Evolutionary conservation across 2,329 filamentous ascomycete genomes (phyloP).

Genomic region (Arthrocladium fulminans): DNA sequence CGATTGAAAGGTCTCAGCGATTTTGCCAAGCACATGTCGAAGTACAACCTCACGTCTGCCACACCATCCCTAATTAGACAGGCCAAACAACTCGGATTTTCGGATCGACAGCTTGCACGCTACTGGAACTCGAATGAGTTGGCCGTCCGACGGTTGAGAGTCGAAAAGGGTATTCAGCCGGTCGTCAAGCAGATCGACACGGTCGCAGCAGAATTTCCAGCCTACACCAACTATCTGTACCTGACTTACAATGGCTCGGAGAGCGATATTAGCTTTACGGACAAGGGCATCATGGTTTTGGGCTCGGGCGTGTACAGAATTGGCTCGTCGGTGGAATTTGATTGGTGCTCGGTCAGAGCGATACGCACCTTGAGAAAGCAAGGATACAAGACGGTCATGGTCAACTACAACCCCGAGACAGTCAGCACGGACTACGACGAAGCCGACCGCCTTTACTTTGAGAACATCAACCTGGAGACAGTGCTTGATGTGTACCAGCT

Average conservation of each 20-base stretch:
- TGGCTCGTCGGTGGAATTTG: slow-evolving; percentile 94
- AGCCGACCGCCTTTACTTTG: slow-evolving; percentile 89
- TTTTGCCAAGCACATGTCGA: slow-evolving; percentile 71
- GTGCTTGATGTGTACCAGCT: slow-evolving; percentile 89
- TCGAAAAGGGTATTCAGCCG: slow-evolving; percentile 78
- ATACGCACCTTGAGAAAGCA: slow-evolving; percentile 80
- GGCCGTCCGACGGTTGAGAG: slow-evolving; percentile 70
- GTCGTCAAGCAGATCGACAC: slow-evolving; percentile 98
- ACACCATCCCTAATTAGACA: slow-evolving; percentile 60
- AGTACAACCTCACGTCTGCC: slow-evolving; percentile 58
- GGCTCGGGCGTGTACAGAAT: slow-evolving; percentile 96
- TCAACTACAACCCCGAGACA: slow-evolving; percentile 88
- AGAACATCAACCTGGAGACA: slow-evolving; percentile 85
- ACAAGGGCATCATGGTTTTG: slow-evolving; percentile 91
- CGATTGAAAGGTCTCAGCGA: slow-evolving; percentile 85
- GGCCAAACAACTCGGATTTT: slow-evolving; percentile 91
- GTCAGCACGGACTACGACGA: slow-evolving; percentile 89
- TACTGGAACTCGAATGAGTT: slow-evolving; percentile 95
- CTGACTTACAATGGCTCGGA: slow-evolving; percentile 88
- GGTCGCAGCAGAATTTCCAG: slow-evolving; percentile 92
- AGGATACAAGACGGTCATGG: slow-evolving; percentile 91
- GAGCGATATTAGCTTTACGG: slow-evolving; percentile 73
- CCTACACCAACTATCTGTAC: slow-evolving; percentile 92
- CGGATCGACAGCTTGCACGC: slow-evolving; percentile 82
- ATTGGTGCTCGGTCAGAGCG: slow-evolving; percentile 95